Evolutionary conservation across 306 rosid genomes (phyloP), one percentile per base, ranked within the genome.

Genomic region (Casuarina equisetifolia): DNA sequence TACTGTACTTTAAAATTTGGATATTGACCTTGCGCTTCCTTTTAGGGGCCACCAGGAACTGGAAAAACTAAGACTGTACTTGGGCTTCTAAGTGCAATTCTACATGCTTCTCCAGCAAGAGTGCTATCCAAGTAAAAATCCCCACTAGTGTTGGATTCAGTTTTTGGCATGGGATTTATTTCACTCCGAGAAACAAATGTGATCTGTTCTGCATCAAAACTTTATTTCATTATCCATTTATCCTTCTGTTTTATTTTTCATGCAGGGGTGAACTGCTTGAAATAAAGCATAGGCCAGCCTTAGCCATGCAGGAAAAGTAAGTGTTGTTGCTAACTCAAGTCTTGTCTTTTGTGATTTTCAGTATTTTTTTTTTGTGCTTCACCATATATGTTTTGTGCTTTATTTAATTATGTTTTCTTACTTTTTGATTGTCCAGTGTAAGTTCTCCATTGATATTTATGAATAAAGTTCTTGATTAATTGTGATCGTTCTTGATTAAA

Each of bases 41-140:
- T 87, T 77, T 83, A 94, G 98, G 98, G 98, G 9, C 98, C 98
- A 82, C 98, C 98, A 81, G 97, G 98, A 78, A 94, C 98, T 70
- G 98, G 97, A 78, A 94, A 94, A 85, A 94, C 98, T 74, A 96
- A 94, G 75, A 90, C 98, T 77, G 92, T 90, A 79, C 97, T 94
- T 79, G 98, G 93, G 79, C 85, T 94, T 85, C 93, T 94, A 43
- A 94, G 98, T 69, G 87, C 93, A 77, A 92, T 94, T 86, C 88
- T 94, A 82, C 98, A 94, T 88, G 93, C 98, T 44, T 88, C 91
- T 80, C 98, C 98, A 70, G 82, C 92, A 43, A 90, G 97, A 84
- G 63, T 92, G 81, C 90, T 83, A 20, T 85, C 97, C 69, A 94
- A 86, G 98, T 94, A 84, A 86, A 82, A 38, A 86, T 57, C 54